Conservation (phyloP, 345 rosid species). For the Eucalyptus albens region DNA sequence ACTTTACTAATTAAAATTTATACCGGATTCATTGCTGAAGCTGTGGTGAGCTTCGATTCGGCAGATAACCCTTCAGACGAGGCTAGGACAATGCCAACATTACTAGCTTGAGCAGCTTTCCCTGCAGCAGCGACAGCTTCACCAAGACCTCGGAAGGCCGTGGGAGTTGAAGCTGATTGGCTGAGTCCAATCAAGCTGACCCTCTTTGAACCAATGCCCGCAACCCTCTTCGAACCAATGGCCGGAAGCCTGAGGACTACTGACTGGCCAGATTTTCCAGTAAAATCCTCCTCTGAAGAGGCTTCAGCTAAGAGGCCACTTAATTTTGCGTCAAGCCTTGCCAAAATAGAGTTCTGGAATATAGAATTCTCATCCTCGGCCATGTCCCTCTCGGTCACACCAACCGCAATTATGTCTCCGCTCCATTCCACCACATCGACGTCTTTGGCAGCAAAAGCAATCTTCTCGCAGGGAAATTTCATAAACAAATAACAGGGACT, state of each 20-base stretch:
- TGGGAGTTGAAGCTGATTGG: slow-evolving; percentile 34
- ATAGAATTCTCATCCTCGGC: slow-evolving; percentile 31
- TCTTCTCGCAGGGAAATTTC: slow-evolving; percentile 18
- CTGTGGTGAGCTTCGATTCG: slow-evolving; percentile 48
- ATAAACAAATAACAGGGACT: not conserved
- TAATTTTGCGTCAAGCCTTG: slow-evolving; percentile 50
- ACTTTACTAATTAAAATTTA: not conserved
- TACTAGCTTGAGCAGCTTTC: slow-evolving; percentile 56
- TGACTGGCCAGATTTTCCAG: slow-evolving; percentile 73
- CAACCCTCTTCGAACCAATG: slow-evolving; percentile 3
- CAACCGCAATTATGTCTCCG: slow-evolving; percentile 73
- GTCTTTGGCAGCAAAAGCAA: slow-evolving; percentile 74
- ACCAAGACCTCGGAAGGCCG: slow-evolving; percentile 41
- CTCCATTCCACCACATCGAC: slow-evolving; percentile 65
- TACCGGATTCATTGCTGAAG: slow-evolving; percentile 77
- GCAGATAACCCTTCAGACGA: slow-evolving; percentile 31
- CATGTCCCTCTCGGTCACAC: slow-evolving; percentile 82
- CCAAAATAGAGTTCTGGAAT: slow-evolving; percentile 63
- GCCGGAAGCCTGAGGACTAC: slow-evolving; percentile 66
- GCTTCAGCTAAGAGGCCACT: slow-evolving; percentile 65
- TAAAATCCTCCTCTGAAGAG: slow-evolving; percentile 77
- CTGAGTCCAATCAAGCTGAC: slow-evolving; percentile 84
- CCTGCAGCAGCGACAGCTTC: slow-evolving; percentile 72
- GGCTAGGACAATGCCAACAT: slow-evolving; percentile 52
- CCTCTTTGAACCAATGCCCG: slow-evolving; percentile 63